These are phyloP conservation scores for Pythium dissimile DNA, from an alignment of 352 stramenopile genomes.

Conservation along the genomic window DNA sequence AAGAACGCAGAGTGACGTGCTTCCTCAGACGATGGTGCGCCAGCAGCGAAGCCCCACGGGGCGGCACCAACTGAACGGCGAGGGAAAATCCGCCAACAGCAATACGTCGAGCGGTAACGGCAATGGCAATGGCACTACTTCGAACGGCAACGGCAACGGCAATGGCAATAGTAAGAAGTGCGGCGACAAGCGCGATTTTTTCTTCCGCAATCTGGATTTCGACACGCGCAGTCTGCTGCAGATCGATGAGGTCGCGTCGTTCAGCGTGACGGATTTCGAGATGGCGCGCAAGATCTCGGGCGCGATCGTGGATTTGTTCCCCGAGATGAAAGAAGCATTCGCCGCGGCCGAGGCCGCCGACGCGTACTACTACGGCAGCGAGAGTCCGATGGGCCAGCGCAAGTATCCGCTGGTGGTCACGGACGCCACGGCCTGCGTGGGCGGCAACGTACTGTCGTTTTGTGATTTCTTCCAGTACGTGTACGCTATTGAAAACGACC, in stretches of 20 bases:
- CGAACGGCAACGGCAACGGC: background rate
- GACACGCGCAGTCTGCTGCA: conserved; percentile 63
- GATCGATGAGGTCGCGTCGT: conserved; percentile 74
- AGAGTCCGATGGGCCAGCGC: background rate
- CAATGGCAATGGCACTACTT: background rate
- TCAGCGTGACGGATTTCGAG: conserved; percentile 79
- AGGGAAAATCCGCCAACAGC: background rate
- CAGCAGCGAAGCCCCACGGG: conserved; percentile 1
- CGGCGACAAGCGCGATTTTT: conserved; percentile 82
- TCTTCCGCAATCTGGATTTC: conserved; percentile 73
- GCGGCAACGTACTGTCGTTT: conserved; percentile 79
- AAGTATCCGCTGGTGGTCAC: conserved; percentile 58
- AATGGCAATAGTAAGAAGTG: conserved; percentile 34
- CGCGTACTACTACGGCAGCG: conserved; percentile 1
- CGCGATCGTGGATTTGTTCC: conserved; percentile 49
- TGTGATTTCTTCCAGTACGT: conserved; percentile 75
- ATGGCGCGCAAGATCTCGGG: conserved; percentile 75
- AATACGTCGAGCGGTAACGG: background rate
- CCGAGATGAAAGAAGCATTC: background rate
- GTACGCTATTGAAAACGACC: conserved; percentile 70
- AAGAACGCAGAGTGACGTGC: conserved; percentile 9
- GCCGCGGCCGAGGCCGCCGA: background rate
- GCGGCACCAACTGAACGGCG: background rate
- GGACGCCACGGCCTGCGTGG: conserved; percentile 76
- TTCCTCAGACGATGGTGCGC: background rate